Evolutionary conservation across 2,329 filamentous ascomycete species (phyloP), one percentile per base, ranked within the genome.

Genomic region (Xylariaceae sp.): DNA sequence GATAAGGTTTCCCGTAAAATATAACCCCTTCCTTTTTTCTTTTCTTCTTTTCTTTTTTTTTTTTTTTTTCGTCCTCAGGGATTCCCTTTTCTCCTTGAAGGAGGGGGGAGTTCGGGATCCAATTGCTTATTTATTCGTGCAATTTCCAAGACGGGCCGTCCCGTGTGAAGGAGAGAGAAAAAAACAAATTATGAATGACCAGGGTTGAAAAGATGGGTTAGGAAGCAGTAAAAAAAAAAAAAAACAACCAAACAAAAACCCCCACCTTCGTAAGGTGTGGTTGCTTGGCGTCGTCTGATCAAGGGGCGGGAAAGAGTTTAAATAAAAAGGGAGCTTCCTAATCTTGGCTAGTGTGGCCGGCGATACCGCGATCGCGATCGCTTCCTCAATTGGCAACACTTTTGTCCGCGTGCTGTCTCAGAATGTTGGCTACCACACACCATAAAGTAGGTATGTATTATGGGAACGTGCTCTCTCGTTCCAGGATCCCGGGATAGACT

Each of bases 371-470:
- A 19, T 19, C 19, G 19, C 19, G 19, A 19, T 19, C 19, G 19
- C 19, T 19, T 19, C 19, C 27, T 40, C n/a, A 7, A 31, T 34
- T 47, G 41, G 27, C 35, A 34, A 30, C 26, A 47, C 47, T 35
- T 19, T 19, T 41, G 43, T 48, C 52, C 32, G 57, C 44, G 55
- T 47, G 47, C 47, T 55, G 57, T 60, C 55, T 60, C 57, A 57
- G 55, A 51, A 19, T 55, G 27, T 31, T 52, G 49, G 54, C 52
- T 39, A 47, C 51, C 51, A 48, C 48, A 54, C 48, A 54, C 51
- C 48, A 47, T 27, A 19, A 19, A 19, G 19, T 19, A 19, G 19
- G 19, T 19, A 19, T 19, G 19, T 19, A 19, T 19, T 19, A 19
- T 19, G 19, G 32, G 30, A 29, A 26, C 35, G n/a, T 26, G 30